Evolutionary conservation across 2,329 filamentous ascomycete genomes (phyloP).

Genomic region (Cytospora leucostoma): DNA sequence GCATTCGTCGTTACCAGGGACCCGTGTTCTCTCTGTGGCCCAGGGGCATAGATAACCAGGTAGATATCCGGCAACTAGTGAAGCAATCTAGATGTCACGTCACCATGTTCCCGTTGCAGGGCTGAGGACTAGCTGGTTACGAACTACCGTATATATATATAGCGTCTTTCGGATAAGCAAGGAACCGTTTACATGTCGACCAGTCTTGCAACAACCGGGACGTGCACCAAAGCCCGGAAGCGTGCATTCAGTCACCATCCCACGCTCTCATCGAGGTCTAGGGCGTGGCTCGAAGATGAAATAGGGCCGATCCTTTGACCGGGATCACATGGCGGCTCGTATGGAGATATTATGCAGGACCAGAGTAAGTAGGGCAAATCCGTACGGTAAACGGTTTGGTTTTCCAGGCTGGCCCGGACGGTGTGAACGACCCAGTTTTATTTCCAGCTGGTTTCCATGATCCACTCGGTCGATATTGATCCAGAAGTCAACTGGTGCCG

Average conservation of each 20-base stretch:
- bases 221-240: neutral
- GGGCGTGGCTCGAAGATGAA: neutral
- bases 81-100: no score
- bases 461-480: neutral
- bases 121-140: no score
- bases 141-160: neutral
- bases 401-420: no score
- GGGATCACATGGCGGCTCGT: neutral
- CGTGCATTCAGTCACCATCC: neutral
- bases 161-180: neutral
- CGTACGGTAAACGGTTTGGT: no score
- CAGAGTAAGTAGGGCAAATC: no score
- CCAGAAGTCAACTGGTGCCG: no score
- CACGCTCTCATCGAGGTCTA: neutral
- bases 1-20: no score
- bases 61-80: no score
- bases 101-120: no score
- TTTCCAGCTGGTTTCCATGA: neutral
- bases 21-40: no score
- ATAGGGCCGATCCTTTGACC: neutral
- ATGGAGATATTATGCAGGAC: no score
- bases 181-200: neutral
- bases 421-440: neutral
- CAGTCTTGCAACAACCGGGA: neutral
- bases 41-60: no score